A percentile compares a stretch with the other conserved stretches of the same genome.
phyloP scores from a whole-genome alignment of 495 filamentous ascomycete species.

The Cercophora sp. region DNA sequence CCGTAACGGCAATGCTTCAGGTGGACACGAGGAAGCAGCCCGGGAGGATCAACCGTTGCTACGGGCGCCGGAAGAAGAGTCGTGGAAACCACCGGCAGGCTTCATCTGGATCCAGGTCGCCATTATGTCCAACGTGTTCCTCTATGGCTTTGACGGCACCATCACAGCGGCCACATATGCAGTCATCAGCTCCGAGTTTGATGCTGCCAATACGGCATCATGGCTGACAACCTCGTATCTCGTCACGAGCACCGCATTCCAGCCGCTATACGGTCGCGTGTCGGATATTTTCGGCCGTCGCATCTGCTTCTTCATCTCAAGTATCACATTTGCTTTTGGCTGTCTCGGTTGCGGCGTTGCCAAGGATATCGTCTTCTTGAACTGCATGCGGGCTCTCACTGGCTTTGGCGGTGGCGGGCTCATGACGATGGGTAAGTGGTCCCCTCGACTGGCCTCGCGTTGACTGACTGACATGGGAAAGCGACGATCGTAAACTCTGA shows the following conservation, averaged over 20 bases:
- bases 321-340: conserved; percentile 42
- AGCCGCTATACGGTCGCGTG: conserved; percentile 43
- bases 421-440: conserved; percentile 55
- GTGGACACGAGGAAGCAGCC: neutral
- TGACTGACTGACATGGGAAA: conserved; percentile 19
- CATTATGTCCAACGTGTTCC: conserved; percentile 64
- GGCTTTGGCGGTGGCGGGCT: conserved; percentile 59
- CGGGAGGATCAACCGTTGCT: conserved; percentile 34
- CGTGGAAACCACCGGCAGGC: conserved; percentile 33
- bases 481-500: conserved; percentile 65
- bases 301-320: conserved; percentile 46
- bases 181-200: conserved; percentile 55
- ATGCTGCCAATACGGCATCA: conserved; percentile 47
- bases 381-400: conserved; percentile 44
- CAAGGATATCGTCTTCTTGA: conserved; percentile 35
- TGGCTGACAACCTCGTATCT: conserved; percentile 77
- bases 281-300: conserved; percentile 53
- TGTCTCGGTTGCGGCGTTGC: conserved; percentile 47
- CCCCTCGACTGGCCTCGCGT: neutral
- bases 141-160: conserved; percentile 62
- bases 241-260: conserved; percentile 68
- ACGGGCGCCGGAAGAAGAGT: conserved; percentile 26
- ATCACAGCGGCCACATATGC: conserved; percentile 65
- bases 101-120: conserved; percentile 49
- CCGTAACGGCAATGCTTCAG: too few species aligned